phyloP scores from a whole-genome alignment of 495 filamentous ascomycete species.

The Aspergillus incahuasiensis region DNA sequence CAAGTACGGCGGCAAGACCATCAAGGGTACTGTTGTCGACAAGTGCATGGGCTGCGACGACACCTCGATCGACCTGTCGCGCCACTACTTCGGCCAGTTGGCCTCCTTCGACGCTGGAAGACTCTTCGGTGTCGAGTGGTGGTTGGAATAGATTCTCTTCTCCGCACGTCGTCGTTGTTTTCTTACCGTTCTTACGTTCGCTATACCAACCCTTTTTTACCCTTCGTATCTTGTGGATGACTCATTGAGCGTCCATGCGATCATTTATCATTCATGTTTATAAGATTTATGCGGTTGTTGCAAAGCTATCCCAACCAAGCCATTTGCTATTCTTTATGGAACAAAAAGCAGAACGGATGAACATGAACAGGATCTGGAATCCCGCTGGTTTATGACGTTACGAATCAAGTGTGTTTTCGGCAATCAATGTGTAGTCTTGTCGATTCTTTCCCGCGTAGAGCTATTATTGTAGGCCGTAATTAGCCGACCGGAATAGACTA shows the following conservation, averaged over 20 bases:
- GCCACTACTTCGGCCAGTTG: constrained; percentile 36
- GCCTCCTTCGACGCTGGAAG: constrained; percentile 28
- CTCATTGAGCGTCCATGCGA: neutral
- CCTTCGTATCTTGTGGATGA: neutral
- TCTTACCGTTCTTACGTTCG: constrained; percentile 11
- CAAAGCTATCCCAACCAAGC: constrained; percentile 4
- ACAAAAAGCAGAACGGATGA: constrained; percentile 6
- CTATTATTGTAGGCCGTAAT: too few species aligned
- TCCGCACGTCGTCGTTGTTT: neutral
- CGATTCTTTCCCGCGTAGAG: too few species aligned
- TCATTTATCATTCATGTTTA: constrained; percentile 14
- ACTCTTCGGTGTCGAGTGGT: constrained; percentile 32
- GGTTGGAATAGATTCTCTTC: neutral
- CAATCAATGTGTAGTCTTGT: constrained; percentile 2
- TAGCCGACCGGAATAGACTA: neutral
- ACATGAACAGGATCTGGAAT: constrained; percentile 10
- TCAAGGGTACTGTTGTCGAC: constrained; percentile 58
- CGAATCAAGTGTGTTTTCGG: constrained; percentile 12
- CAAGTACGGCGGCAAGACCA: constrained; percentile 50
- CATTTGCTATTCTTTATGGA: constrained; percentile 1
- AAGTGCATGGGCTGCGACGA: constrained; percentile 67
- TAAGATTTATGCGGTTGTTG: constrained; percentile 13
- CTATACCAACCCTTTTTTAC: constrained; percentile 3
- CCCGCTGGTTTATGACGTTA: constrained; percentile 13
- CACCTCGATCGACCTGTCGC: constrained; percentile 43